phyloP scores from a whole-genome alignment of 441 rosid genomes.

The Arabidopsis hybrid region DNA sequence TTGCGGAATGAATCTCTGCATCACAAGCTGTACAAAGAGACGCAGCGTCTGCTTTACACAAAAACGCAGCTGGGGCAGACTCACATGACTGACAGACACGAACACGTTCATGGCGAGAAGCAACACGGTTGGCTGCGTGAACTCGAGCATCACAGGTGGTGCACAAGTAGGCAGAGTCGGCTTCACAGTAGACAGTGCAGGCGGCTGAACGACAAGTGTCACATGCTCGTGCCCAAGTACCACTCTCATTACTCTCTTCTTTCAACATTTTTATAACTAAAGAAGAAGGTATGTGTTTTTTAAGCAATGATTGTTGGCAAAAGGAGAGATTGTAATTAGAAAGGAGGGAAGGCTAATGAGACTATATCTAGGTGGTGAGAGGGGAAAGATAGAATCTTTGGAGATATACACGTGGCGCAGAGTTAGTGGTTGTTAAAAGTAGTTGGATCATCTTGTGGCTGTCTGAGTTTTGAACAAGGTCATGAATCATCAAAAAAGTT shows the following conservation, averaged over 20 bases:
- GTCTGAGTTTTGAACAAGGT: constrained; percentile 46
- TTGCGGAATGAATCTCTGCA: constrained; percentile 90
- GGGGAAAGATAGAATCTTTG: constrained; percentile 51
- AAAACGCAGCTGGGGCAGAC: constrained; percentile 79
- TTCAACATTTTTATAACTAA: constrained; percentile 45
- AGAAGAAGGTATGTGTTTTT: not conserved
- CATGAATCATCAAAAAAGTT: constrained; percentile 25
- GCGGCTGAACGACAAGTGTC: constrained; percentile 80
- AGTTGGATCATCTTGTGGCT: constrained; percentile 62
- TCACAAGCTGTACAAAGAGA: constrained; percentile 85
- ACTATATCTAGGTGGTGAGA: constrained; percentile 28
- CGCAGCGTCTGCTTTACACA: constrained; percentile 96
- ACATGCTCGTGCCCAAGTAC: constrained; percentile 66
- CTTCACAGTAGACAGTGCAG: constrained; percentile 80
- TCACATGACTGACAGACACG: constrained; percentile 87
- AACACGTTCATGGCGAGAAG: constrained; percentile 86
- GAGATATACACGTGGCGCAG: constrained; percentile 49
- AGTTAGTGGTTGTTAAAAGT: constrained; percentile 55
- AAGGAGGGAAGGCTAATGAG: constrained; percentile 33
- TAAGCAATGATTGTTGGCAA: not conserved
- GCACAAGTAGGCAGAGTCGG: constrained; percentile 85
- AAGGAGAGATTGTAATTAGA: constrained; percentile 16
- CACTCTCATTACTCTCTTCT: constrained; percentile 52
- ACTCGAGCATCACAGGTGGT: constrained; percentile 67
- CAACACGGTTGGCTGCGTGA: constrained; percentile 79